Conservation (phyloP, 2,329 filamentous ascomycete genomes). For the Akanthomyces uredinophilus region DNA sequence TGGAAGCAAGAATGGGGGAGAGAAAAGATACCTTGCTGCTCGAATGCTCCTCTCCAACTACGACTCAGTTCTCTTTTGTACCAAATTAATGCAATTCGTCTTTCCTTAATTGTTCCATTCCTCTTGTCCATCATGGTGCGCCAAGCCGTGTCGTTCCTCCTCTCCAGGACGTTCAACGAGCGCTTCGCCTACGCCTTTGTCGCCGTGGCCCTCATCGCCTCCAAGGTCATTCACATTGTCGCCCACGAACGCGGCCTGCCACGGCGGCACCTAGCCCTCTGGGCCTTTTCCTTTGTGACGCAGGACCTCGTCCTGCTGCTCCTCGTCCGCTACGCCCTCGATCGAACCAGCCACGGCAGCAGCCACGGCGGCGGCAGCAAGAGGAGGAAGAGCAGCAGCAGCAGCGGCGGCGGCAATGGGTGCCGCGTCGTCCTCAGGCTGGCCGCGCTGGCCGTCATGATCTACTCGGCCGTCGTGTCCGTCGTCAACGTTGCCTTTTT, state of each 20-base stretch:
- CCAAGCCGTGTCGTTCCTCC: background rate
- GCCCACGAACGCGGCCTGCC: constrained; percentile 5
- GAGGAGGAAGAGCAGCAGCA: too few species aligned
- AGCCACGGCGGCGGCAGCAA: background rate
- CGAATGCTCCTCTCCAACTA: too few species aligned
- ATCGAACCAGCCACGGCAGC: background rate
- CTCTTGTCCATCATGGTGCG: too few species aligned
- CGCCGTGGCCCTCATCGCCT: constrained; percentile 9
- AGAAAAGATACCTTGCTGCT: too few species aligned
- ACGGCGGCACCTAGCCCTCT: constrained; percentile 4
- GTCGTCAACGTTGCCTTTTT: constrained; percentile 28
- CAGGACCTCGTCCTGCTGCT: constrained; percentile 12
- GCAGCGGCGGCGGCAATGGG: background rate
- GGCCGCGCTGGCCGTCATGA: background rate
- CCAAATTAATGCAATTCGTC: too few species aligned
- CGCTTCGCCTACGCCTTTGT: constrained; percentile 13
- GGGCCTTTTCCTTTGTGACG: constrained; percentile 9
- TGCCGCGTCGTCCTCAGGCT: background rate
- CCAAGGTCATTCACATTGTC: constrained; percentile 11
- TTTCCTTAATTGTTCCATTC: too few species aligned
- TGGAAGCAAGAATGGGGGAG: too few species aligned
- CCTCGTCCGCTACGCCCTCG: background rate
- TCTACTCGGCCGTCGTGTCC: background rate
- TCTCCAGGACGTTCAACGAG: background rate
- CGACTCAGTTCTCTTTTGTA: too few species aligned